A percentile compares a stretch with the other conserved stretches of the same genome.
Conservation (phyloP, 139 green algal genomes). For the Penium margaritaceum region DNA sequence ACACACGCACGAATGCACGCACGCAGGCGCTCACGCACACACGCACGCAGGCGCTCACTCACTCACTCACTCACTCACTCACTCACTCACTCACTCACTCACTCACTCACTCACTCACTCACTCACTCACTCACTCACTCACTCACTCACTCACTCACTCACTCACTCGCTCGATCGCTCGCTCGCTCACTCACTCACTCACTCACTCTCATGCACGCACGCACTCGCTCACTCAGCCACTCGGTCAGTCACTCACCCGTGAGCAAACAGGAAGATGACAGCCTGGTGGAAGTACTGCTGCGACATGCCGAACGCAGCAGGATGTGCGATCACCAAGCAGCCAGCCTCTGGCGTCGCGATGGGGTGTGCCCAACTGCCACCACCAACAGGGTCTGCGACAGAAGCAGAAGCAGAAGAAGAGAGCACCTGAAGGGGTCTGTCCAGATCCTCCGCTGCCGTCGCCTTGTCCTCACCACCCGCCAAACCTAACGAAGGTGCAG, state of each 20-base stretch:
- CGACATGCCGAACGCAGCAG: constrained; percentile 55
- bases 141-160: neutral
- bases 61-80: neutral
- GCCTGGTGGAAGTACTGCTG: constrained; percentile 73
- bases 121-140: neutral
- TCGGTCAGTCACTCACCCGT: constrained; percentile 38
- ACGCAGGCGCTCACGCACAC: too few species aligned
- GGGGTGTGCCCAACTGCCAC: constrained; percentile 79
- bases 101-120: neutral
- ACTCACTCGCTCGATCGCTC: neutral
- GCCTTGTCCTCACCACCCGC: too few species aligned
- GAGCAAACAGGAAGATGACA: constrained; percentile 70
- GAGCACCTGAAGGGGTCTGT: too few species aligned
- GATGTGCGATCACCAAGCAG: constrained; percentile 71
- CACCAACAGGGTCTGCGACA: too few species aligned
- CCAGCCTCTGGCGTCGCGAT: constrained; percentile 65
- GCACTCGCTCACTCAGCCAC: neutral
- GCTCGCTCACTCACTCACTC: neutral
- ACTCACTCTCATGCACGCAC: neutral
- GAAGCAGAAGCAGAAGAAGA: too few species aligned
- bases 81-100: neutral
- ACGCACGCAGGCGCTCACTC: neutral
- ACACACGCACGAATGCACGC: too few species aligned
- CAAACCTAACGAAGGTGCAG: too few species aligned
- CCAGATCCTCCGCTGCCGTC: too few species aligned